Percentiles rank a stretch among this genome's conserved stretches.
Evolutionary conservation across 768 basidiomycete genomes (phyloP).

Genomic region (Boletus fagicola): DNA sequence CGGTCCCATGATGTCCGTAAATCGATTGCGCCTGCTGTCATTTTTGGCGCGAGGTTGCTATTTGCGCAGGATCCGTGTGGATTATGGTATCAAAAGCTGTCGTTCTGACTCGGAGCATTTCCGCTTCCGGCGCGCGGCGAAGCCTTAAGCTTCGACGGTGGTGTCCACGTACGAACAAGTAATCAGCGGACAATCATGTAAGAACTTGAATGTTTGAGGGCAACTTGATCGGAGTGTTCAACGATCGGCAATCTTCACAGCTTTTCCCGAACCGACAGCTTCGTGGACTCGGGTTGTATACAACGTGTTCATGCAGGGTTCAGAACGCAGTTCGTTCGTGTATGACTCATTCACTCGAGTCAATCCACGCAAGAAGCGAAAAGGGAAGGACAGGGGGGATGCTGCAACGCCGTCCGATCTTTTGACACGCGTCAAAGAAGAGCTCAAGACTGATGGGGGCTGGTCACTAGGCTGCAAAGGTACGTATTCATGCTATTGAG

Average conservation of each 20-base stretch:
- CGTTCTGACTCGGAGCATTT: slow-evolving; percentile 15
- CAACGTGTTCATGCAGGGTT: slow-evolving; percentile 15
- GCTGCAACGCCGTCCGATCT: slow-evolving; percentile 37
- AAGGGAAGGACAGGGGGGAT: slow-evolving; percentile 33
- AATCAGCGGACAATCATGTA: neutral
- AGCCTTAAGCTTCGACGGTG: neutral
- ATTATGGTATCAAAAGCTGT: neutral
- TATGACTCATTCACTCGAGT: slow-evolving; percentile 52
- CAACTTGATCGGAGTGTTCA: neutral
- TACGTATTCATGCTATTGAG: slow-evolving; percentile 37
- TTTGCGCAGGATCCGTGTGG: neutral
- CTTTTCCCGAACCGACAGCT: neutral
- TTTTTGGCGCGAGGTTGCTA: neutral
- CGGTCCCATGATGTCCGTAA: neutral
- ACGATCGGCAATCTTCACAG: neutral
- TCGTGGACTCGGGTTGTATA: neutral
- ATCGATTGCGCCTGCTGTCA: neutral
- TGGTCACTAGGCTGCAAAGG: slow-evolving; percentile 59
- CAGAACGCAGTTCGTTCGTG: slow-evolving; percentile 30
- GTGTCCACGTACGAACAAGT: neutral
- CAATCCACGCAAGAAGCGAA: slow-evolving; percentile 51
- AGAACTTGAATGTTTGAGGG: neutral
- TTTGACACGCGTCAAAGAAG: slow-evolving; percentile 44
- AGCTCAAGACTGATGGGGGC: slow-evolving; percentile 42
- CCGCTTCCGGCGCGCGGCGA: slow-evolving; percentile 2